Percentiles rank a stretch among this genome's conserved stretches.
These are phyloP conservation scores for Clavispora fructus DNA, from an alignment of 805 yeast species.

Conservation along the genomic window DNA sequence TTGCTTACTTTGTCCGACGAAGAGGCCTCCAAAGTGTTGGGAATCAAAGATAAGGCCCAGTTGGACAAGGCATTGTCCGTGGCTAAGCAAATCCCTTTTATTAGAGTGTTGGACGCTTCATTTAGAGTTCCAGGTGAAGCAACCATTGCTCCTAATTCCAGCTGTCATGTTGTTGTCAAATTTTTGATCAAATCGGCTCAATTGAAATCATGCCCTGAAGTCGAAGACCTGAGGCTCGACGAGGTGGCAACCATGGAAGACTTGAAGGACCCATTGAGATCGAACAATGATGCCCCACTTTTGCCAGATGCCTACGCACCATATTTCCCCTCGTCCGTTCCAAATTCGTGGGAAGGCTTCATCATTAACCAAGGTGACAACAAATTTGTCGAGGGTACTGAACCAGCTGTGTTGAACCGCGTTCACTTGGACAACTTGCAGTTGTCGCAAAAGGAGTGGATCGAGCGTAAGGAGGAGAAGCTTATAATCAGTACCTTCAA, in stretches of 20 bases:
- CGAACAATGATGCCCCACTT: constrained; percentile 62
- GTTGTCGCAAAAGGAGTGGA: constrained; percentile 49
- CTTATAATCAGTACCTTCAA: constrained; percentile 63
- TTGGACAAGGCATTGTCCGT: constrained; percentile 46
- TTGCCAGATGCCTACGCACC: constrained; percentile 70
- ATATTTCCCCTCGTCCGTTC: constrained; percentile 57
- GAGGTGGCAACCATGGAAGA: constrained; percentile 64
- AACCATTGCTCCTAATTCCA: constrained; percentile 57
- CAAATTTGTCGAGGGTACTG: constrained; percentile 60
- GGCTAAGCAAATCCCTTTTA: constrained; percentile 62
- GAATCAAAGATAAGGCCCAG: constrained; percentile 42
- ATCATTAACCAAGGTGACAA: constrained; percentile 72
- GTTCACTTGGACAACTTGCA: constrained; percentile 52
- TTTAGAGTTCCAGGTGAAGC: constrained; percentile 86
- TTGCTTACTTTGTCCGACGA: constrained; percentile 54
- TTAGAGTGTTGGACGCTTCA: constrained; percentile 63
- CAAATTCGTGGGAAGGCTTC: constrained; percentile 60
- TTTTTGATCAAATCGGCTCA: constrained; percentile 70
- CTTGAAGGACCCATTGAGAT: constrained; percentile 64
- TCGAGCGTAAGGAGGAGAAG: constrained; percentile 36
- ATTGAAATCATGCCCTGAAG: constrained; percentile 51
- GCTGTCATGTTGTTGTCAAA: constrained; percentile 70
- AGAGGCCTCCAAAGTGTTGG: constrained; percentile 52
- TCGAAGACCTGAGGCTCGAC: constrained; percentile 35
- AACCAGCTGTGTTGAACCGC: constrained; percentile 49